Conservation (phyloP, 306 rosid species). For the Casuarina glauca region DNA sequence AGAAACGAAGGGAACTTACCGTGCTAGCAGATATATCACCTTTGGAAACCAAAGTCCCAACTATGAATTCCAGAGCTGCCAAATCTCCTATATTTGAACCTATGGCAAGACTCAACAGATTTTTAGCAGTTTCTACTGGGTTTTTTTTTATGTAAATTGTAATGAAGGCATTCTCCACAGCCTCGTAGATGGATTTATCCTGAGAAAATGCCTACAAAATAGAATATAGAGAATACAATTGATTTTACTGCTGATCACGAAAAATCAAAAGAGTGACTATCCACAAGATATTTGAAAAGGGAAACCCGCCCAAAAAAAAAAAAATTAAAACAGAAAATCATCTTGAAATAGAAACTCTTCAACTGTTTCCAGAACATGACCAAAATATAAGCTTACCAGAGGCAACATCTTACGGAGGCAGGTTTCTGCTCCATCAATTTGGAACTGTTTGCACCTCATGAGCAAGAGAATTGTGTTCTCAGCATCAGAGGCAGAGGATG, state of each 20-base stretch:
- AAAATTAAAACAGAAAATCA: neutral
- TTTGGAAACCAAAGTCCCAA: constrained; percentile 78
- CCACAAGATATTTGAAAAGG: constrained; percentile 14
- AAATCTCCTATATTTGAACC: constrained; percentile 93
- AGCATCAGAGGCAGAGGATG: constrained; percentile 87
- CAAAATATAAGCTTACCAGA: constrained; percentile 49
- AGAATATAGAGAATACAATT: constrained; percentile 27
- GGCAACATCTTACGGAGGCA: constrained; percentile 96
- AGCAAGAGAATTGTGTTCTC: constrained; percentile 87
- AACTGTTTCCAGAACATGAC: constrained; percentile 9
- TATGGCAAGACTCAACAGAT: constrained; percentile 68
- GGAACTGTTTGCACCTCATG: constrained; percentile 97
- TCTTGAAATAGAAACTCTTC: constrained; percentile 1
- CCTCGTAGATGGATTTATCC: constrained; percentile 92
- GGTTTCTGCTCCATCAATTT: constrained; percentile 89
- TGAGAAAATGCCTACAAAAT: constrained; percentile 82
- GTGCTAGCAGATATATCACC: constrained; percentile 82
- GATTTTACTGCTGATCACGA: constrained; percentile 14
- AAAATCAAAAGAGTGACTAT: constrained; percentile 6
- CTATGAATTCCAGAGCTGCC: constrained; percentile 88
- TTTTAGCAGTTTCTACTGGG: constrained; percentile 78
- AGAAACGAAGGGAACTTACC: constrained; percentile 47
- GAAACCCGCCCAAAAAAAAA: neutral
- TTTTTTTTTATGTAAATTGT: constrained; percentile 78
- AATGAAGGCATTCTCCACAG: constrained; percentile 88